A percentile compares a stretch with the other conserved stretches of the same genome.
Conservation (phyloP, 2,329 filamentous ascomycete species). For the Phialophora verrucosa region DNA sequence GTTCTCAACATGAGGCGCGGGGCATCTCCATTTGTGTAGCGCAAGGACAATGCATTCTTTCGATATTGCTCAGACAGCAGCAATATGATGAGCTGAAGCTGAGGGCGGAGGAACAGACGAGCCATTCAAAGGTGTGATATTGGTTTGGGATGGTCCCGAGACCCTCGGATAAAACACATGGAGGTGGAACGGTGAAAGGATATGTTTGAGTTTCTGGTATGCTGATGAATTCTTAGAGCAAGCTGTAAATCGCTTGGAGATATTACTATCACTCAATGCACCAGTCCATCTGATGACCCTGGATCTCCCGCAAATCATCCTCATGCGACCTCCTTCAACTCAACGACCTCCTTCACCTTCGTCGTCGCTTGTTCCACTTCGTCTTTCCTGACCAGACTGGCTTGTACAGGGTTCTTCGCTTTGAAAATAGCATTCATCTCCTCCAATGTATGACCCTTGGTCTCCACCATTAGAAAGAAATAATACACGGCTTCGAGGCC, state of each 20-base stretch:
- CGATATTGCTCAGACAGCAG: no score
- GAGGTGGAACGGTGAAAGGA: not conserved
- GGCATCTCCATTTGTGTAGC: no score
- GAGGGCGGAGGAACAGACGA: no score
- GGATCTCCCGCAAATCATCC: not conserved
- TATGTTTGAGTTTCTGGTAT: not conserved
- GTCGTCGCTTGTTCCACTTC: not conserved
- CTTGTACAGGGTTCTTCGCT: not conserved
- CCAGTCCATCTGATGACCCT: not conserved
- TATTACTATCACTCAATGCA: not conserved
- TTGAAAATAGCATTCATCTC: slow-evolving; percentile 36
- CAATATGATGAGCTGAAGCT: no score
- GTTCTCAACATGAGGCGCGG: no score
- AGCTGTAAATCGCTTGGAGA: not conserved
- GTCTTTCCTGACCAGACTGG: not conserved
- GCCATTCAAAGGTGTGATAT: not conserved
- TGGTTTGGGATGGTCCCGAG: not conserved
- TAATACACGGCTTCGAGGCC: slow-evolving; percentile 29
- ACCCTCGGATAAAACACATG: not conserved
- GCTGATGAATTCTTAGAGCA: not conserved
- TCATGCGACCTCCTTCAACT: not conserved
- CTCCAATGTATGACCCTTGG: slow-evolving; percentile 38
- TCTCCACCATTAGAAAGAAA: slow-evolving; percentile 39
- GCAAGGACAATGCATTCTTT: no score
- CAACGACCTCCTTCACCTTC: not conserved